Percentiles rank a stretch among this genome's conserved stretches.
Evolutionary conservation across 2,329 filamentous ascomycete genomes (phyloP).

Genomic region (Cercospora zeina): DNA sequence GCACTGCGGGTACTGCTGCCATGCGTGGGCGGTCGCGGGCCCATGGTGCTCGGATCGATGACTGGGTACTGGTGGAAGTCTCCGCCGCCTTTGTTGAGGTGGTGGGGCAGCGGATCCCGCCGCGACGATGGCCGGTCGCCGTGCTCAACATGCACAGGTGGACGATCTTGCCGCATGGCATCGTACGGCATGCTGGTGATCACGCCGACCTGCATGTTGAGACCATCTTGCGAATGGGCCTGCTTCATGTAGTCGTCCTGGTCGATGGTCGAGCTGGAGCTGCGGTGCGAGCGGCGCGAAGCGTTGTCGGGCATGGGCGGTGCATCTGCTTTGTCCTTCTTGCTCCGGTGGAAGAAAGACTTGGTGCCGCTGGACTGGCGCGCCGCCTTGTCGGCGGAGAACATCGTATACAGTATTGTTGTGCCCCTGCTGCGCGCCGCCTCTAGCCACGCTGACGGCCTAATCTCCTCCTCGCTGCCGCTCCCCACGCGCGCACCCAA

Average conservation of each 20-base stretch:
- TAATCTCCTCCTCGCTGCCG: constrained; percentile 21
- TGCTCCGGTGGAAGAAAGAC: constrained; percentile 79
- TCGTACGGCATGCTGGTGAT: constrained; percentile 90
- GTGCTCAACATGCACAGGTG: constrained; percentile 72
- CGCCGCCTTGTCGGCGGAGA: constrained; percentile 65
- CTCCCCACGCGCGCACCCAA: constrained; percentile 22
- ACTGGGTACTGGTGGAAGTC: constrained; percentile 91
- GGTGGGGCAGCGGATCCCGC: constrained; percentile 76
- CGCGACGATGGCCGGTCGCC: constrained; percentile 61
- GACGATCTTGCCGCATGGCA: constrained; percentile 63
- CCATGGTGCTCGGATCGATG: constrained; percentile 55
- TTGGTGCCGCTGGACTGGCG: constrained; percentile 78
- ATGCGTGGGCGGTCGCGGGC: constrained; percentile 36
- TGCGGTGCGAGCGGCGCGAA: constrained; percentile 71
- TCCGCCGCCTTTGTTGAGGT: constrained; percentile 71
- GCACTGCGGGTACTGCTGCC: constrained; percentile 26
- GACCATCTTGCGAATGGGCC: constrained; percentile 48
- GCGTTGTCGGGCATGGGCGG: constrained; percentile 60
- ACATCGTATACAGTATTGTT: constrained; percentile 34
- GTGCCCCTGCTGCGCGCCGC: constrained; percentile 6
- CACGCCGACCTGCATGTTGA: constrained; percentile 75
- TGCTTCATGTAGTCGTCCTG: constrained; percentile 31
- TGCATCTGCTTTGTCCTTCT: constrained; percentile 70
- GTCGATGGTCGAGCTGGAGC: constrained; percentile 50
- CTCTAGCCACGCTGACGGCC: background rate